Base-by-base conservation (phyloP, 345 rosid species). In the Dovyalis caffra region DNA sequence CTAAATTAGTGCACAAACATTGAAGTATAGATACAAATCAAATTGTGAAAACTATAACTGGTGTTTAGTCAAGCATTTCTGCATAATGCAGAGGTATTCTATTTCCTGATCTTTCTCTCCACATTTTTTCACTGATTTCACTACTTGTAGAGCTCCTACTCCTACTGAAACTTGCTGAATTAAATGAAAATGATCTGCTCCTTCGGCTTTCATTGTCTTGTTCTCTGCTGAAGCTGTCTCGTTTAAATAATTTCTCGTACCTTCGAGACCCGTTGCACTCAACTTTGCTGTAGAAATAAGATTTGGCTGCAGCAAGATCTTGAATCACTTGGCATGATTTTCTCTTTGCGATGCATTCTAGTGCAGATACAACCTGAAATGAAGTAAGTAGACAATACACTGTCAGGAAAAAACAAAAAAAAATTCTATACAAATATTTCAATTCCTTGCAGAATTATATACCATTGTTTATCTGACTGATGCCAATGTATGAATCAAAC, bases 301-400 rank as follows among this genome's bases (percentile, higher is more conserved):
- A 76, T 60, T 35, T 76, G 31, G 69, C 78, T 60, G 75, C 75
- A 49, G 64, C 37, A 47, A 77, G 5, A 51, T 77, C 78, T 51
- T 73, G 77, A 34, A 37, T 70, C 23, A 64, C 28, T 53, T 35
- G 5, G 32, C 72, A 16, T 51, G 76, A 6, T 61, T 33, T 58
- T 62, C 80, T 75, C 6, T 77, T 71, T 70, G 70, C 31, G 60
- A 81, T 79, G 69, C 60, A 71, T 68, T 85, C 85, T 62, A 85
- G 66, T n/a, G 85, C 78, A 37, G 53, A 78, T 33, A 69, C 85
- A 74, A 76, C 84, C 87, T 82, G 66, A 14, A 63, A 8, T 0
- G 49, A 45, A 20, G 16, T 8, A 66, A 63, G 16, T 47, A 57
- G 51, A 57, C 14, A 57, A 35, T 6, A n/a, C n/a, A n/a, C n/a